Evolutionary conservation across 768 basidiomycete genomes (phyloP).

Genomic region (Baorangia bicolor): DNA sequence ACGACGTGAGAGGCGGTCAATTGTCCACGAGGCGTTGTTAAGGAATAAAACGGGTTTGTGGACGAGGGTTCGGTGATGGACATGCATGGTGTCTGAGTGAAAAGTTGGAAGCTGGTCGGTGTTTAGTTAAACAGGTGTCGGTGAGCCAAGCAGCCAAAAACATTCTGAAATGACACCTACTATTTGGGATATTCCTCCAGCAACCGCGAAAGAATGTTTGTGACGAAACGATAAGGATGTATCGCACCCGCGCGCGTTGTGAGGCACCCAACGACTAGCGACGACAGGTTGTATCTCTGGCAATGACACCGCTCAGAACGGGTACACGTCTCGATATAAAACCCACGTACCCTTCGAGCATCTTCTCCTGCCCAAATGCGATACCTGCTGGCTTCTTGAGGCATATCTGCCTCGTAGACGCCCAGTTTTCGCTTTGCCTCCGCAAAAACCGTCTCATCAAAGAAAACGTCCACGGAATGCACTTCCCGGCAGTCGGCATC

Average conservation of each 20-base stretch:
- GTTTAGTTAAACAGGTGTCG: not conserved
- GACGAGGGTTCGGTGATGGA: slow-evolving; percentile 32
- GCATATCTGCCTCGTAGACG: slow-evolving; percentile 49
- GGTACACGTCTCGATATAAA: not conserved
- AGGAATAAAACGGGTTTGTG: slow-evolving; percentile 32
- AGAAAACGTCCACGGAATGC: slow-evolving; percentile 36
- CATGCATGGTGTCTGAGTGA: slow-evolving; percentile 44
- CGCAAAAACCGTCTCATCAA: slow-evolving; percentile 30
- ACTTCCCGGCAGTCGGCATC: slow-evolving; percentile 33
- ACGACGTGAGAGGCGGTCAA: slow-evolving; percentile 43
- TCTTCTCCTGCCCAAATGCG: slow-evolving; percentile 31
- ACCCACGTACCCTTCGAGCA: slow-evolving; percentile 34
- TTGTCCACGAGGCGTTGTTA: slow-evolving; percentile 43
- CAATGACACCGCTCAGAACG: not conserved
- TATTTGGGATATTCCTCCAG: slow-evolving; percentile 45
- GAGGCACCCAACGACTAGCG: slow-evolving; percentile 49
- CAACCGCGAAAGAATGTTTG: slow-evolving; percentile 54
- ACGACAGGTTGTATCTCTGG: slow-evolving; percentile 52
- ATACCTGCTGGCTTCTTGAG: slow-evolving; percentile 40
- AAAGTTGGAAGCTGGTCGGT: slow-evolving; percentile 37
- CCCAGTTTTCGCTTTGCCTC: slow-evolving; percentile 44
- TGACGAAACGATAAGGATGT: slow-evolving; percentile 71
- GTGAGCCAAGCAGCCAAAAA: slow-evolving; percentile 5
- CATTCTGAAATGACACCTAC: slow-evolving; percentile 22
- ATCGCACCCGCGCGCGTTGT: slow-evolving; percentile 56